Percentiles rank a stretch among this genome's conserved stretches.
phyloP scores from a whole-genome alignment of 768 basidiomycete genomes.

The Russula abietina region DNA sequence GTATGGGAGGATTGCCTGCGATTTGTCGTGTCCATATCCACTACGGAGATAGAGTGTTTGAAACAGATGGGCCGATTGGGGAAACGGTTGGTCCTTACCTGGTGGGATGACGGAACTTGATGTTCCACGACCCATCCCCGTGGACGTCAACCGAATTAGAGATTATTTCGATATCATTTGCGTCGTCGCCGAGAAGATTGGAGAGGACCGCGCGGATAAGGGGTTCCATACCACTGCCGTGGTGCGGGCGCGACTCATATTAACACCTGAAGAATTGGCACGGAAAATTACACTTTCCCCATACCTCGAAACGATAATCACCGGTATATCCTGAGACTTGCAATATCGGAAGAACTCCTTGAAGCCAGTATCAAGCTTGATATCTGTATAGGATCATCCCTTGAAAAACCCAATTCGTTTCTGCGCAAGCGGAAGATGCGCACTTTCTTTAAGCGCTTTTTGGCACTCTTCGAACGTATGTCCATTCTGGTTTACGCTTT shows the following conservation, averaged over 20 bases:
- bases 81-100: slow-evolving; percentile 42
- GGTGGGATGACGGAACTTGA: slow-evolving; percentile 83
- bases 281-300: slow-evolving; percentile 1
- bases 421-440: slow-evolving; percentile 26
- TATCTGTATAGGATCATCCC: slow-evolving; percentile 46
- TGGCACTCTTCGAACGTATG: slow-evolving; percentile 85
- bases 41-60: slow-evolving; percentile 35
- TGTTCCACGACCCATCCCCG: slow-evolving; percentile 66
- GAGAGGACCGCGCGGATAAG: slow-evolving; percentile 88
- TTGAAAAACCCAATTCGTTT: background rate
- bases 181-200: slow-evolving; percentile 68
- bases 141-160: slow-evolving; percentile 80
- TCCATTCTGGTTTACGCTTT: slow-evolving; percentile 66
- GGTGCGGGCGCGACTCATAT: background rate
- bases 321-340: slow-evolving; percentile 70
- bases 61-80: background rate
- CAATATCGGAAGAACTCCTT: slow-evolving; percentile 83
- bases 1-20: slow-evolving; percentile 89
- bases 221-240: slow-evolving; percentile 81
- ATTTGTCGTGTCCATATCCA: slow-evolving; percentile 94
- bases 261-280: background rate
- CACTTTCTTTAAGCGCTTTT: slow-evolving; percentile 65
- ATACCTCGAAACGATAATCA: slow-evolving; percentile 90
- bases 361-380: slow-evolving; percentile 84
- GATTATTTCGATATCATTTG: slow-evolving; percentile 79